A percentile compares a stretch with the other conserved stretches of the same genome.
phyloP scores from a whole-genome alignment of 768 basidiomycete genomes.

The Tulasnella sp. region DNA sequence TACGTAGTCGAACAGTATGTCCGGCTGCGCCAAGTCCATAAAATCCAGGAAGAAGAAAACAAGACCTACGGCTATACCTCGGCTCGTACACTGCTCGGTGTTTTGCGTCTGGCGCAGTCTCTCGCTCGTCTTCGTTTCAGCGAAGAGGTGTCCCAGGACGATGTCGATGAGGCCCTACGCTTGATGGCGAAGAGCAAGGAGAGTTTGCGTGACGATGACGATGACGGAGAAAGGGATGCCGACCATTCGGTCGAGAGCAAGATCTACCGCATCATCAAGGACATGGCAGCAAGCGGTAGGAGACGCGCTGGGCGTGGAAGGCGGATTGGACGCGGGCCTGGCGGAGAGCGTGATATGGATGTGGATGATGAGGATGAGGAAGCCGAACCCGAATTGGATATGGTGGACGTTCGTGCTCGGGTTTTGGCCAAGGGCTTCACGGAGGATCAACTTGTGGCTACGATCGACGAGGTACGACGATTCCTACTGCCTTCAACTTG shows the following conservation, averaged over 20 bases:
- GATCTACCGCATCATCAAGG: slow-evolving; percentile 90
- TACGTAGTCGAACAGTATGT: slow-evolving; percentile 97
- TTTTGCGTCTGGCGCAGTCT: slow-evolving; percentile 92
- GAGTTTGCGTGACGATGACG: slow-evolving; percentile 79
- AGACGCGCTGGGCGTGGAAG: slow-evolving; percentile 42
- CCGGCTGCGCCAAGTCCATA: slow-evolving; percentile 87
- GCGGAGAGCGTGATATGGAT: slow-evolving; percentile 69
- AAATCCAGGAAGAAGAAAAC: slow-evolving; percentile 85
- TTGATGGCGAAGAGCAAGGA: slow-evolving; percentile 98
- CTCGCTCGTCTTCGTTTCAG: slow-evolving; percentile 89
- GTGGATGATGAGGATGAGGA: slow-evolving; percentile 66
- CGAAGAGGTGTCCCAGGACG: slow-evolving; percentile 74
- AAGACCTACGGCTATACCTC: slow-evolving; percentile 95
- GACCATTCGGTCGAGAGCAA: slow-evolving; percentile 82
- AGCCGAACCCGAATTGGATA: slow-evolving; percentile 67
- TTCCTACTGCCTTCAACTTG: neutral
- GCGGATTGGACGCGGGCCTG: slow-evolving; percentile 68
- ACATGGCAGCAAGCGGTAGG: slow-evolving; percentile 59
- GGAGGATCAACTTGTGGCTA: slow-evolving; percentile 86
- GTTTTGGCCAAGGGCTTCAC: slow-evolving; percentile 88
- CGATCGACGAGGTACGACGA: slow-evolving; percentile 70
- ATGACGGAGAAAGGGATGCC: slow-evolving; percentile 62
- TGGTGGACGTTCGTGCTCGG: slow-evolving; percentile 86
- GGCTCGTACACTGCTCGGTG: slow-evolving; percentile 90
- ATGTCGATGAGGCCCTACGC: slow-evolving; percentile 95